phyloP scores from a whole-genome alignment of 1,284 basidiomycete genomes.

The Lentinus polychrous region DNA sequence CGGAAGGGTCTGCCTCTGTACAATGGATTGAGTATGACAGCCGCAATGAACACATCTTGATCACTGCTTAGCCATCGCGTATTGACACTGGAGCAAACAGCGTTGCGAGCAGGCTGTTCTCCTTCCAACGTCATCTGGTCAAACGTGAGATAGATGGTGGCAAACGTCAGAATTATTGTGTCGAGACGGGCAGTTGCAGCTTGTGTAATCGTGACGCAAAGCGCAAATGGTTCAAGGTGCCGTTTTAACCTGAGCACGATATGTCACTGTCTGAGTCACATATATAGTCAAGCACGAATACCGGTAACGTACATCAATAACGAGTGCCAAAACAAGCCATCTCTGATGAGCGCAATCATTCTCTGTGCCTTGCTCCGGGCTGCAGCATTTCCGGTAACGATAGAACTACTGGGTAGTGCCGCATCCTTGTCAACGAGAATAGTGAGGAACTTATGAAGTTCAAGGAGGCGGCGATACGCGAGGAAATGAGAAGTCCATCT shows the following conservation, averaged over 20 bases:
- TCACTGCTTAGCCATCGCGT: slow-evolving; percentile 29
- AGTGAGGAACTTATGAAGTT: slow-evolving; percentile 12
- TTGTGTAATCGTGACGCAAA: slow-evolving; percentile 31
- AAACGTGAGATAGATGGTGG: slow-evolving; percentile 19
- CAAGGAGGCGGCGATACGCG: slow-evolving; percentile 8
- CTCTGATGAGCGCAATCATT: slow-evolving; percentile 21
- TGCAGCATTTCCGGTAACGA: slow-evolving; percentile 10
- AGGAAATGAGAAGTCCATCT: slow-evolving; percentile 14
- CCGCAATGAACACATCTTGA: slow-evolving; percentile 34
- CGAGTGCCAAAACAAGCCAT: slow-evolving; percentile 20
- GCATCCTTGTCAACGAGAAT: slow-evolving; percentile 9
- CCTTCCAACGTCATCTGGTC: slow-evolving; percentile 11
- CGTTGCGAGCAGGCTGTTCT: slow-evolving; percentile 16
- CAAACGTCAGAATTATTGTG: slow-evolving; percentile 30
- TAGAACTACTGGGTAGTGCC: slow-evolving; percentile 4
- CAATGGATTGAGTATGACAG: slow-evolving; percentile 31
- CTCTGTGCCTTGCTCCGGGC: slow-evolving; percentile 20
- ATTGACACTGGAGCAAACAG: slow-evolving; percentile 30
- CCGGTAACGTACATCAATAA: slow-evolving; percentile 8
- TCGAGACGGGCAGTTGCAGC: slow-evolving; percentile 26
- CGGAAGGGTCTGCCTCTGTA: too few species aligned
- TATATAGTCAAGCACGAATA: neutral
- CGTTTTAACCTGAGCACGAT: neutral
- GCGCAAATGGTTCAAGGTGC: slow-evolving; percentile 1
- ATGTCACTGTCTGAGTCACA: neutral